Base-by-base conservation (phyloP, 306 rosid genomes). In the Lathyrus sativus region DNA sequence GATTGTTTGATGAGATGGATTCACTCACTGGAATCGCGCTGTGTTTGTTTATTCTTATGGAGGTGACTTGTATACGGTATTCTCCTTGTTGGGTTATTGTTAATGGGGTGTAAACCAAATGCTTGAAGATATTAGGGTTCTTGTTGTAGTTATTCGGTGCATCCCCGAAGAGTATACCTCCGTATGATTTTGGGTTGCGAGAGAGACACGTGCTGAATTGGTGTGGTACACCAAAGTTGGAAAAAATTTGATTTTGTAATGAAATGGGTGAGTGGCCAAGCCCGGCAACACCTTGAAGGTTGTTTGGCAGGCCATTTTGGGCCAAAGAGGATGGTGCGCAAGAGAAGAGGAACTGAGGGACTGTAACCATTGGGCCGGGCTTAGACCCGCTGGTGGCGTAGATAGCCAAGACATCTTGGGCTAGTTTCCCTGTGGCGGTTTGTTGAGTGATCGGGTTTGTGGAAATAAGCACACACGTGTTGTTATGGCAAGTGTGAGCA, bases 331-430 rank as follows among this genome's bases (percentile, higher is more conserved):
- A 70, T 31, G 89, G 84, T 2, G 86, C 87, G 18, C 92, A 89
- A 3, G 83, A 82, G 8, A 87, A 89, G 53, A 87, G 89, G 65
- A 87, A 87, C 0, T 35, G 75, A 0, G 87, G 87, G 49, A 73
- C 15, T 0, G 17, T 62, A 7, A 55, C 68, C 58, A 81, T 2
- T 11, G 81, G 72, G 0, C 86, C 84, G 0, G 28, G 77, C 1
- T 42, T 81, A 3, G 77, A 3, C 1, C 82, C 80, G 5, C 3
- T 56, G 10, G 81, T 33, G 18, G 75, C 14, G 5, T 33, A 65
- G 17, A 89, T 68, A 0, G 70, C 78, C 9, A 84, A 56, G 1
- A 76, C 70, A 22, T 89, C 90, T 63, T 83, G 74, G 0, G 88
- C 88, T 0, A 89, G 85, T 71, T 85, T 84, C 1, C 83, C 80